A percentile compares a stretch with the other conserved stretches of the same genome.
phyloP scores from a whole-genome alignment of 2,329 filamentous ascomycete genomes.

The Emergomyces orientalis region DNA sequence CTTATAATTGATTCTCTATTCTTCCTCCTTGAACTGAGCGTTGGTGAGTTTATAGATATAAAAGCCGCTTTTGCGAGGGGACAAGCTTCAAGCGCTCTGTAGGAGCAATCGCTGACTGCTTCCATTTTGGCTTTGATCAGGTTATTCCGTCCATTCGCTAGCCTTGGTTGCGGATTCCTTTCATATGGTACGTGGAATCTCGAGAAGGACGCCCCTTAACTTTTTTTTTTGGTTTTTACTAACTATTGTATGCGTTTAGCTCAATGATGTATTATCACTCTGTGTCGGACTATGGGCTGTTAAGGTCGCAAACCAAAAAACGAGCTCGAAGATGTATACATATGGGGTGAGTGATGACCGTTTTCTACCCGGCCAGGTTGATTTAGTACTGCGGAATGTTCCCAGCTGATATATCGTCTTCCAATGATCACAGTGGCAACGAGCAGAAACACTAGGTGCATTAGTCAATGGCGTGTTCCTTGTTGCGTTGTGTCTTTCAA shows the following conservation, averaged over 20 bases:
- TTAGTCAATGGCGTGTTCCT: constrained; percentile 97
- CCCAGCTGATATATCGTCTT: constrained; percentile 18
- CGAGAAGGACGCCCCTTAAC: neutral
- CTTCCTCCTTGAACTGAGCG: constrained; percentile 79
- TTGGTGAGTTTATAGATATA: constrained; percentile 41
- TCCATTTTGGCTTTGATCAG: constrained; percentile 24
- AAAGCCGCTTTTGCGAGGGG: neutral
- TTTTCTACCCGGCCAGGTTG: neutral
- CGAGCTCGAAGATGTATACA: constrained; percentile 78
- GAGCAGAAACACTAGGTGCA: constrained; percentile 90
- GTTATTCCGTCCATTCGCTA: constrained; percentile 80
- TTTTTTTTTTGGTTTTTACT: neutral
- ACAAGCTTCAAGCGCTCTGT: neutral
- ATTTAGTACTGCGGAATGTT: constrained; percentile 6
- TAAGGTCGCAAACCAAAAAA: constrained; percentile 71
- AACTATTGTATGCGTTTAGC: constrained; percentile 36
- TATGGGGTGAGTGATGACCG: constrained; percentile 61
- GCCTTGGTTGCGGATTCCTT: constrained; percentile 95
- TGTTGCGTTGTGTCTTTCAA: constrained; percentile 90
- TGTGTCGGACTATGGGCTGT: constrained; percentile 93
- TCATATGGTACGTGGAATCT: constrained; percentile 64
- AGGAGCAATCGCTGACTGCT: neutral
- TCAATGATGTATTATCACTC: constrained; percentile 95
- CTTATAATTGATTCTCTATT: constrained; percentile 82
- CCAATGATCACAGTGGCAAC: constrained; percentile 63